phyloP scores from a whole-genome alignment of 306 rosid genomes.

The Gleditsia sinensis region DNA sequence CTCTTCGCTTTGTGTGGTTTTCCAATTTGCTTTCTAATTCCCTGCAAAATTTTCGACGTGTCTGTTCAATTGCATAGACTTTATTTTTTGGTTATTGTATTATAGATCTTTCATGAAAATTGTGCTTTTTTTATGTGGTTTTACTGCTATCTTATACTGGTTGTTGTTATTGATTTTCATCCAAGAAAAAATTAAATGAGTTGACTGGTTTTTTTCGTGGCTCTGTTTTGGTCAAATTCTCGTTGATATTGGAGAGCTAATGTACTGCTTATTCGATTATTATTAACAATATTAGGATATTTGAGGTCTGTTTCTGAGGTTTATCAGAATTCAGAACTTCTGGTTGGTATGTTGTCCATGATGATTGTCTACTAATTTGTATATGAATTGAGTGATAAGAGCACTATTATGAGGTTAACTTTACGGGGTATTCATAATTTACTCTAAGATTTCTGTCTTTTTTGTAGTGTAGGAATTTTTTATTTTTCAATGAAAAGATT shows the following conservation, averaged over 20 bases:
- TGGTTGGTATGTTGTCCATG: slow-evolving; percentile 19
- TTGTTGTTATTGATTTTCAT: slow-evolving; percentile 15
- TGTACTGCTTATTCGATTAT: background rate
- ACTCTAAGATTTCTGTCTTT: background rate
- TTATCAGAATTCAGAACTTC: slow-evolving; percentile 8
- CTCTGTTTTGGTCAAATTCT: slow-evolving; percentile 24
- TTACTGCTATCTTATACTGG: too few relatives aligned
- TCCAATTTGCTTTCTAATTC: too few relatives aligned
- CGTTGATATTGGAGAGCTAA: background rate
- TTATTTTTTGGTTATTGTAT: background rate
- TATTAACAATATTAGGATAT: background rate
- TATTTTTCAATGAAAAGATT: slow-evolving; percentile 22
- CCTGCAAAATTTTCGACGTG: too few relatives aligned
- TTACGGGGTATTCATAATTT: slow-evolving; percentile 12
- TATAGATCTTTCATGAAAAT: slow-evolving; percentile 30
- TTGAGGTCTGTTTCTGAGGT: slow-evolving; percentile 24
- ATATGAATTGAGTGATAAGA: slow-evolving; percentile 43
- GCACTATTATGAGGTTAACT: slow-evolving; percentile 26
- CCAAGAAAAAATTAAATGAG: slow-evolving; percentile 17
- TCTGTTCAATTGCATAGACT: slow-evolving; percentile 11
- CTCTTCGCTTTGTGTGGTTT: slow-evolving; percentile 1
- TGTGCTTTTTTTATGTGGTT: background rate
- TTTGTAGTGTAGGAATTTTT: slow-evolving; percentile 20
- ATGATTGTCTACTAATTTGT: slow-evolving; percentile 35
- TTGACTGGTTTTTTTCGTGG: background rate